Conservation (phyloP, 495 filamentous ascomycete genomes). For the Ascobolus immersus region DNA sequence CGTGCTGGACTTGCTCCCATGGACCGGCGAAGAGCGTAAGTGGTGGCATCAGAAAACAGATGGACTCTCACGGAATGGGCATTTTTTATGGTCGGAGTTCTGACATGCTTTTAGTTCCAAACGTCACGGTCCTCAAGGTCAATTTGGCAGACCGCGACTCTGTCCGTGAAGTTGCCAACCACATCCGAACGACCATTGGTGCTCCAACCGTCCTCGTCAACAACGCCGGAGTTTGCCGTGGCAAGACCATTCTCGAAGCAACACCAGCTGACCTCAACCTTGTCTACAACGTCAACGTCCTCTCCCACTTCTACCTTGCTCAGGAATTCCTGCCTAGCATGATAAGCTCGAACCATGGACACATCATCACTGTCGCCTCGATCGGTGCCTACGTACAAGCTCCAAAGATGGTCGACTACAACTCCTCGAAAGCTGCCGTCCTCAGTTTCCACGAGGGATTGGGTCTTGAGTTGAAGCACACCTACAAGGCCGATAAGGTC, state of each 20-base stretch:
- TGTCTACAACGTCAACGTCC: constrained; percentile 46
- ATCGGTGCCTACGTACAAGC: constrained; percentile 32
- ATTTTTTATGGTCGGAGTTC: background rate
- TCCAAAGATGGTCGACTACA: constrained; percentile 44
- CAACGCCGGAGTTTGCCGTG: constrained; percentile 44
- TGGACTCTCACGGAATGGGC: background rate
- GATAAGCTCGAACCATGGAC: constrained; percentile 38
- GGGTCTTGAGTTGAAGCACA: constrained; percentile 30
- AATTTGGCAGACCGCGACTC: constrained; percentile 31
- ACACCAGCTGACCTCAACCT: constrained; percentile 31
- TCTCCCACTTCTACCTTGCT: constrained; percentile 38
- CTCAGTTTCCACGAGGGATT: constrained; percentile 46
- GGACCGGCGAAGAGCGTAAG: constrained; percentile 30
- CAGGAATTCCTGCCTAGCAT: constrained; percentile 44
- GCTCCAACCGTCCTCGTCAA: constrained; percentile 47
- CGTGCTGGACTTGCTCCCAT: constrained; percentile 40
- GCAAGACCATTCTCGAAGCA: constrained; percentile 31
- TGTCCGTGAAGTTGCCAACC: constrained; percentile 22
- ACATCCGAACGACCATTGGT: constrained; percentile 31
- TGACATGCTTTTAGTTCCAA: constrained; percentile 12
- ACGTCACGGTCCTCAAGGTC: constrained; percentile 35
- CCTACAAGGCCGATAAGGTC: constrained; percentile 35
- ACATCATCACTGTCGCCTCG: constrained; percentile 47
- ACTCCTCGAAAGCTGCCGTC: constrained; percentile 38
- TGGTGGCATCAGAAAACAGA: background rate